Percentiles rank a stretch among this genome's conserved stretches.
Conservation (phyloP, 768 basidiomycete species). For the Kwoniella sp. region DNA sequence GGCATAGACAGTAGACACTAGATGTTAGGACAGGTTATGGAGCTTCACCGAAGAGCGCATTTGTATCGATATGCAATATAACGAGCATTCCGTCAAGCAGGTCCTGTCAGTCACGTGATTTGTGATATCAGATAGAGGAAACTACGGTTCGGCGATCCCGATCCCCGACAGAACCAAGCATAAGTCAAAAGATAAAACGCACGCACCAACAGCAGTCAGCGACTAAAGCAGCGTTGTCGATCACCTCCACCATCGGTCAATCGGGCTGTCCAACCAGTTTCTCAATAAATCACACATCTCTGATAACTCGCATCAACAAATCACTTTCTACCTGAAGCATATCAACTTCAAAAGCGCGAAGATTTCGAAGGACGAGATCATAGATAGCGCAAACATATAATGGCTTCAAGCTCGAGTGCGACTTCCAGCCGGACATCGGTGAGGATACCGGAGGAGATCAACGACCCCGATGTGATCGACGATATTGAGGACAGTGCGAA, state of each 20-base stretch:
- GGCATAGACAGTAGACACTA: no score
- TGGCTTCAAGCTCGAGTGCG: background rate
- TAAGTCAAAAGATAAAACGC: background rate
- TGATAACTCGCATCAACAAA: background rate
- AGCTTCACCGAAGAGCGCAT: no score
- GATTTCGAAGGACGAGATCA: no score
- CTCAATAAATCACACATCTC: background rate
- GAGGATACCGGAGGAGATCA: slow-evolving; percentile 16
- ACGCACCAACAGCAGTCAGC: no score
- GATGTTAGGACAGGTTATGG: no score
- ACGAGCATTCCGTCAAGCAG: no score
- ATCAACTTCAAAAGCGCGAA: no score
- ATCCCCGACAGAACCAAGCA: background rate
- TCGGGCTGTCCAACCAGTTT: background rate
- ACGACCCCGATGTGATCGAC: slow-evolving; percentile 17
- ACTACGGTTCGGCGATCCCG: background rate
- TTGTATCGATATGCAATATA: no score
- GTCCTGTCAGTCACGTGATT: no score
- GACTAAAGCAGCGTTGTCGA: background rate
- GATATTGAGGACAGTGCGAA: slow-evolving; percentile 14
- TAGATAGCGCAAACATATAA: background rate
- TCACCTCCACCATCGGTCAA: background rate
- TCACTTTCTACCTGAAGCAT: no score
- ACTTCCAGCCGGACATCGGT: background rate
- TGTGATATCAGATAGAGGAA: no score